Base-by-base conservation (phyloP, 78 protist genomes). In the Dictyostelium brefeldianum region DNA sequence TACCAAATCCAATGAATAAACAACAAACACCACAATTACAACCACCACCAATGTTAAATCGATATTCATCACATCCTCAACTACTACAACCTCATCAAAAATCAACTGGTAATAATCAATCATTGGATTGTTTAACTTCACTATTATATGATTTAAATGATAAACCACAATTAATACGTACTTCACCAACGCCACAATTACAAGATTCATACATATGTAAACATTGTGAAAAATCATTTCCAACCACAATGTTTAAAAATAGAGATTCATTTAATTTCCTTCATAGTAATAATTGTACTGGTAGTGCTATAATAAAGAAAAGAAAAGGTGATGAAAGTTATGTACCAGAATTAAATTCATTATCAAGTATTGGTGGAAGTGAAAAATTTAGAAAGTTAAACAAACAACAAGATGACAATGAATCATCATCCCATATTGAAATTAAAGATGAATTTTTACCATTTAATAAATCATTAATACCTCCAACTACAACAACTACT, bases 221-320 rank as follows among this genome's bases (percentile, higher is more conserved):
- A 27, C 89, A 83, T 70, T 94, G 96, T 83, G 80, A 74, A 10
- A 94, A 57, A 67, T 77, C 80, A 5, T 94, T 74, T 67, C 96
- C 96, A 15, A 43, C 78, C 0, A 22, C 81, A 29, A 54, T 18
- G 29, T 94, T 94, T 62, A 57, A 59, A 43, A 94, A 94, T 69
- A 84, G 46, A 27, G 94, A 80, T 20, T 54, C 91, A 10, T 94
- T 94, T 59, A 92, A 89, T n/a, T 36, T 36, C 43, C 43, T 36
- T 36, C 43, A 36, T 36, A 36, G 43, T 89, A 92, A 57, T 93
- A 94, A 27, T 94, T 62, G 36, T 36, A 36, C 1, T 36, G 18
- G 89, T 50, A 85, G 81, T 7, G 80, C 81, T 46, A 85, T 93
- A 31, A 85, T 89, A 14, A 71, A 92, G 56, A 94, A 94, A 83